Base-by-base conservation (phyloP, 2,329 filamentous ascomycete species). In the Aspergillus tanneri region DNA sequence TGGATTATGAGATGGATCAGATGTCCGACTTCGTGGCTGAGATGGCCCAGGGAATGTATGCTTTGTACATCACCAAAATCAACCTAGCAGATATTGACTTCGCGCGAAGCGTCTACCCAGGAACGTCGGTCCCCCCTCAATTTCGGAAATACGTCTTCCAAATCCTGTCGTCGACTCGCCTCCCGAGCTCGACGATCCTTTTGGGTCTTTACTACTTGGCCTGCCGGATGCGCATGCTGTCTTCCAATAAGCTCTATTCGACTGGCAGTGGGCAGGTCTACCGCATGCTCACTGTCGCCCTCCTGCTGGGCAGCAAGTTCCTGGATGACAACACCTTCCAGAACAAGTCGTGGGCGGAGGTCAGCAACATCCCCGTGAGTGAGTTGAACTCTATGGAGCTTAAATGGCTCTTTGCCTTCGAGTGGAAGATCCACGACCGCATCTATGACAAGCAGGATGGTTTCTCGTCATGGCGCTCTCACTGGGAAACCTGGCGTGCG, bases 251-350 rank as follows among this genome's bases (percentile, higher is more conserved):
- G 11, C 74, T 80, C 28, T 84, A 81, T 61, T 77, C 80, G 22
- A 71, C 76, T 42, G 76, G 75, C 32, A 81, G 76, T 46, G 86
- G 86, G 35, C 85, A 93, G 65, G 81, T 95, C 46, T 95, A 92
- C 79, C 87, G 90, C 52, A 86, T 95, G 75, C 79, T 96, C 55
- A 95, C 90, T 5, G 87, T 92, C 28, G 84, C 87, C 6, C 76
- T 96, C 48, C 80, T 96, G 43, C 78, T 96, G 44, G 91, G 90
- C 51, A 95, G 90, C 82, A 96, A 96, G 75, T 96, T 96, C 64
- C 77, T 96, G 57, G 91, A 96, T 64, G 91, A 96, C 77, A 96
- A 96, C 73, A 96, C 91, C 5, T 96, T 96, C 72, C 91, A 96
- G 78, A 96, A 96, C 74, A 87, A 89, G 46, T 96, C 91, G 1